Conservation (phyloP, 2,329 filamentous ascomycete genomes). For the Claviceps citrina region DNA sequence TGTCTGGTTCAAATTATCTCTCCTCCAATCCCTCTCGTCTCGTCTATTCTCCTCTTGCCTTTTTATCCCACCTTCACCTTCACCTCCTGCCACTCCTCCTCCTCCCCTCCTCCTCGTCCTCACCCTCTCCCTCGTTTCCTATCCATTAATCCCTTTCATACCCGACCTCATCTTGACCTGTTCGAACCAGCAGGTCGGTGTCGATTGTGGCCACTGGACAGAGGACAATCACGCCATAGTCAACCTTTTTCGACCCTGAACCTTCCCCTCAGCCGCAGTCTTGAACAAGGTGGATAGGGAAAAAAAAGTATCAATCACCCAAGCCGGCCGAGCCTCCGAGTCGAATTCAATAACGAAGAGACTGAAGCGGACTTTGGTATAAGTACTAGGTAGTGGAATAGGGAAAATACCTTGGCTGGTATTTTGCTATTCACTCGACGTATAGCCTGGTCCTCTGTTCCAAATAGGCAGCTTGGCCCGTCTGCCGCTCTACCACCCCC, state of each 20-base stretch:
- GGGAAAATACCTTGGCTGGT: constrained; percentile 24
- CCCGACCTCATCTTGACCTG: constrained; percentile 33
- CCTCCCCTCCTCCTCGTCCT: constrained; percentile 24
- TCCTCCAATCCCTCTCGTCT: constrained; percentile 41
- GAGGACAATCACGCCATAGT: constrained; percentile 19
- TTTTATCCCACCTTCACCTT: constrained; percentile 20
- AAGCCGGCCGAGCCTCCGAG: constrained; percentile 9
- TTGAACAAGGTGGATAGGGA: constrained; percentile 15
- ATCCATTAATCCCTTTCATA: constrained; percentile 38
- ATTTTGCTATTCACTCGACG: constrained; percentile 17
- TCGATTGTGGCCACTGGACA: constrained; percentile 16
- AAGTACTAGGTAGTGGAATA: constrained; percentile 9
- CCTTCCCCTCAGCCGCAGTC: constrained; percentile 9
- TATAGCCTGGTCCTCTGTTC: constrained; percentile 2
- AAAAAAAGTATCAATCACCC: constrained; percentile 14
- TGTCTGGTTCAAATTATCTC: constrained; percentile 23
- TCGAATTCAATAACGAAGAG: constrained; percentile 5
- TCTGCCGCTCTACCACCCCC: no score
- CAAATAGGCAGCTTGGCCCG: no score
- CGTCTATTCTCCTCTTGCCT: constrained; percentile 38
- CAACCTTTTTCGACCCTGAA: constrained; percentile 7
- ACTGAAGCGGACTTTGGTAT: constrained; percentile 10
- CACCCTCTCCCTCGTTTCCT: constrained; percentile 24
- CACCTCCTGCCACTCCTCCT: constrained; percentile 15
- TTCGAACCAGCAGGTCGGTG: constrained; percentile 19